Conservation (phyloP, 768 basidiomycete genomes). For the Hortiboletus flavorubellus region DNA sequence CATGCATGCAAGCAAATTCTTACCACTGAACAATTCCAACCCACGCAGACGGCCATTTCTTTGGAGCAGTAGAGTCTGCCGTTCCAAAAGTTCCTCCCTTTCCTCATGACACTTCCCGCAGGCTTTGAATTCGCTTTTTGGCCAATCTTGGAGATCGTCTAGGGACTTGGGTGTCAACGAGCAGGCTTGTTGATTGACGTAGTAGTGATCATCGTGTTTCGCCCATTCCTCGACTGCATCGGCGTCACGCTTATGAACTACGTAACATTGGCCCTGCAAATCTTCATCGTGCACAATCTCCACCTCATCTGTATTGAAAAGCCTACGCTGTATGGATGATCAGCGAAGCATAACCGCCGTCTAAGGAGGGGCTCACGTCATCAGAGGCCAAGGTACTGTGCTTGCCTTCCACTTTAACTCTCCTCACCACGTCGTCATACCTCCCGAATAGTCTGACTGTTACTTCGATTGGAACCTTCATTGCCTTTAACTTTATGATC, state of each 20-base stretch:
- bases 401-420: constrained; percentile 11
- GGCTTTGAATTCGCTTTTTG: constrained; percentile 25
- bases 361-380: constrained; percentile 35
- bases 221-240: constrained; percentile 41
- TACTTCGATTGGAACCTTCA: constrained; percentile 25
- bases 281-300: constrained; percentile 30
- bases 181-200: constrained; percentile 38
- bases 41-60: constrained; percentile 48
- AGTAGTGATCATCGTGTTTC: constrained; percentile 56
- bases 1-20: constrained; percentile 6
- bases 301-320: constrained; percentile 39
- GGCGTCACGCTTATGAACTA: constrained; percentile 36
- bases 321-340: constrained; percentile 28
- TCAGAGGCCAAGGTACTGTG: constrained; percentile 32
- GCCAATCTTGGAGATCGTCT: constrained; percentile 24
- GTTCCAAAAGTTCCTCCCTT: constrained; percentile 30
- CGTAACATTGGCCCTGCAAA: constrained; percentile 56
- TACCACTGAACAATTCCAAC: constrained; percentile 70
- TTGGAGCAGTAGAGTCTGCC: constrained; percentile 29
- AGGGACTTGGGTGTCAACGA: constrained; percentile 19
- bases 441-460: constrained; percentile 45
- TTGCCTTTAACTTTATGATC: constrained; percentile 40
- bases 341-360: neutral
- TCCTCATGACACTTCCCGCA: constrained; percentile 42
- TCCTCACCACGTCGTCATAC: constrained; percentile 38